Evolutionary conservation across 139 green algal species (phyloP).

Genomic region (Spirogloea muscicola): DNA sequence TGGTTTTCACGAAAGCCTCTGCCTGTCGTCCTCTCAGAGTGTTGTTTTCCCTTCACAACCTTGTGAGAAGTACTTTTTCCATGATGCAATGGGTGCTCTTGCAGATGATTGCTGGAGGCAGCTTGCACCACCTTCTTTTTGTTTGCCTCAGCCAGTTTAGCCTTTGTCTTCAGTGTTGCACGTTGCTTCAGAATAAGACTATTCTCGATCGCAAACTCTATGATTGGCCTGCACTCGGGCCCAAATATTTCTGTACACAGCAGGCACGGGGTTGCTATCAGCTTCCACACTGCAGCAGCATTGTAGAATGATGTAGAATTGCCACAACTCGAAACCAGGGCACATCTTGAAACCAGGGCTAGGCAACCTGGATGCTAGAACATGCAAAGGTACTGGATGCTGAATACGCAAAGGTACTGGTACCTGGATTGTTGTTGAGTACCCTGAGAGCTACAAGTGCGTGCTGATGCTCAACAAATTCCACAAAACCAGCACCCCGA

Average conservation of each 20-base stretch:
- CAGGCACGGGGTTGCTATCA: background rate
- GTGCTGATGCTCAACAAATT: conserved; percentile 84
- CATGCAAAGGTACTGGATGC: background rate
- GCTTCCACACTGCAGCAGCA: background rate
- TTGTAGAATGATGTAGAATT: background rate
- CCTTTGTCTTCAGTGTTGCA: too few relatives aligned
- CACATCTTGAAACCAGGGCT: background rate
- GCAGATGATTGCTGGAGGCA: too few relatives aligned
- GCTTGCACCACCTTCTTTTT: background rate
- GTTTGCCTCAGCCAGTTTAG: too few relatives aligned
- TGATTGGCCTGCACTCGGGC: conserved; percentile 16
- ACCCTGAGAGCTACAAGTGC: conserved; percentile 81
- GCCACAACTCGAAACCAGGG: background rate
- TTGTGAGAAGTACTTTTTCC: background rate
- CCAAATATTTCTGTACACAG: conserved; percentile 12
- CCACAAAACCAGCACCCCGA: conserved; percentile 82
- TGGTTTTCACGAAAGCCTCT: background rate
- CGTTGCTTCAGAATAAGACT: too few relatives aligned
- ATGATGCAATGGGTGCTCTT: too few relatives aligned
- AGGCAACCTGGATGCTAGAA: background rate
- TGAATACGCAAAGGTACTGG: background rate
- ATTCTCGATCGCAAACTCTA: conserved; percentile 43
- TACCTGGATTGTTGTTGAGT: conserved; percentile 93
- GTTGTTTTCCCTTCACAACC: background rate
- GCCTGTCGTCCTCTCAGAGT: background rate